Evolutionary conservation across 495 filamentous ascomycete species (phyloP).

Genomic region (Penicillium riverlandense): DNA sequence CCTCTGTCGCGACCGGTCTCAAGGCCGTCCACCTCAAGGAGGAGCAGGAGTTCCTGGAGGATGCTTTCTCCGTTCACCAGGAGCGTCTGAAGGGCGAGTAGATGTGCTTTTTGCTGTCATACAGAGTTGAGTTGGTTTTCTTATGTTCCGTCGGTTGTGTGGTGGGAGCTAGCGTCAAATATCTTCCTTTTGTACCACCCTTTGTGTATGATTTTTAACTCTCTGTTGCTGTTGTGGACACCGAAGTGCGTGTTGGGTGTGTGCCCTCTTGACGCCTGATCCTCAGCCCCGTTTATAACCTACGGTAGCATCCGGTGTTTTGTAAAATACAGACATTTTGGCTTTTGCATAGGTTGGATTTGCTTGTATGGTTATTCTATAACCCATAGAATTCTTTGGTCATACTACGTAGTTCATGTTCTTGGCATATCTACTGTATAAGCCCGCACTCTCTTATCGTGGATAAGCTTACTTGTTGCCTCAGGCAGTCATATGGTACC

Average conservation of each 20-base stretch:
- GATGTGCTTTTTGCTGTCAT: conserved; percentile 7
- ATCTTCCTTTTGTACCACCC: conserved; percentile 18
- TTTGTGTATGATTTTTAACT: conserved; percentile 21
- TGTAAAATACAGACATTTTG: conserved; percentile 26
- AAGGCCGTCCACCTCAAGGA: conserved; percentile 88
- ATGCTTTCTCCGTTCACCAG: conserved; percentile 58
- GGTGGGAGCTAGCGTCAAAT: conserved; percentile 24
- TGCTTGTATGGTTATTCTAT: no score
- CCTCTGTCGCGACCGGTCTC: conserved; percentile 85
- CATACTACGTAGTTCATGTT: no score
- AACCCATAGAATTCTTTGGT: no score
- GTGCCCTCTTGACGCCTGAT: no score
- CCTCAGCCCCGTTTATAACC: conserved; percentile 8
- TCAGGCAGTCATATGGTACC: not conserved
- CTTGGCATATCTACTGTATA: no score
- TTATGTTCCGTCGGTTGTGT: conserved; percentile 19
- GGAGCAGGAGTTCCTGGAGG: conserved; percentile 81
- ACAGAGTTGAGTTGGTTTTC: conserved; percentile 12
- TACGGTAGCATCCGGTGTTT: conserved; percentile 10
- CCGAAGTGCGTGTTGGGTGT: no score
- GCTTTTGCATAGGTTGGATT: conserved; percentile 3
- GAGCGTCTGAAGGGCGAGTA: conserved; percentile 51
- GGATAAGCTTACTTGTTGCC: not conserved
- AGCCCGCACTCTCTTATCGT: no score
- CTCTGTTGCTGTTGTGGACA: no score